Evolutionary conservation across 2,329 filamentous ascomycete species (phyloP).

Genomic region (Tetracladium maxilliforme): DNA sequence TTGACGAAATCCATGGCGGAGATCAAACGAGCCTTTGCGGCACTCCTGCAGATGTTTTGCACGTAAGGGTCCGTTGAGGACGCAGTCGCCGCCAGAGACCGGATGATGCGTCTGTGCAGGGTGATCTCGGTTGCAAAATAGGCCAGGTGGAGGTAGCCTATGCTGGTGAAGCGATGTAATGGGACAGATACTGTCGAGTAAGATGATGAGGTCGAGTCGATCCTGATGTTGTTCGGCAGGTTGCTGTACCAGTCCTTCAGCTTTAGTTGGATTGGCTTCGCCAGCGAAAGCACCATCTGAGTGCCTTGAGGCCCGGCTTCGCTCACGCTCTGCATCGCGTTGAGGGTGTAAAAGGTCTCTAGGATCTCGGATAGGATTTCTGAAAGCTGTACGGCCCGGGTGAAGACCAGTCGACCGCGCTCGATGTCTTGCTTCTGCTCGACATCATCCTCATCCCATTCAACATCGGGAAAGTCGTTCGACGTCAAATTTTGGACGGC

Average conservation of each 20-base stretch:
- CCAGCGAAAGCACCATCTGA: constrained; percentile 56
- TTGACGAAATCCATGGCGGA: constrained; percentile 97
- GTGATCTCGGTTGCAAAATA: constrained; percentile 94
- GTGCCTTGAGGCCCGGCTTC: constrained; percentile 56
- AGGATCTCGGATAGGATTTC: constrained; percentile 67
- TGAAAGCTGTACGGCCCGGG: constrained; percentile 61
- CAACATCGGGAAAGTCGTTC: constrained; percentile 61
- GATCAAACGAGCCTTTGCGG: constrained; percentile 86
- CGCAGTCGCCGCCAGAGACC: constrained; percentile 46
- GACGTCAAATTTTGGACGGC: constrained; percentile 51
- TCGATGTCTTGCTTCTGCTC: constrained; percentile 48
- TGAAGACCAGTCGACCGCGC: constrained; percentile 55
- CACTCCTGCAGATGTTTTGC: constrained; percentile 81
- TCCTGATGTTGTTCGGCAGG: no score
- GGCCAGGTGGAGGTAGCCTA: constrained; percentile 72
- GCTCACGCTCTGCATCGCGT: constrained; percentile 55
- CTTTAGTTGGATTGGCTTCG: constrained; percentile 71
- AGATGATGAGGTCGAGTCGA: no score
- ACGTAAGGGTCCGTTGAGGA: constrained; percentile 59
- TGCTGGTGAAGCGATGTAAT: no score
- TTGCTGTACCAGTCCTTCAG: constrained; percentile 70
- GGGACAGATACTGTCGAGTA: no score
- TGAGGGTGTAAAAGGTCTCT: constrained; percentile 69
- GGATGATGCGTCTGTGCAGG: constrained; percentile 79
- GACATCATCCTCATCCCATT: constrained; percentile 47